Evolutionary conservation across 352 stramenopile species (phyloP).

Genomic region (Pythium pectinolyticum): DNA sequence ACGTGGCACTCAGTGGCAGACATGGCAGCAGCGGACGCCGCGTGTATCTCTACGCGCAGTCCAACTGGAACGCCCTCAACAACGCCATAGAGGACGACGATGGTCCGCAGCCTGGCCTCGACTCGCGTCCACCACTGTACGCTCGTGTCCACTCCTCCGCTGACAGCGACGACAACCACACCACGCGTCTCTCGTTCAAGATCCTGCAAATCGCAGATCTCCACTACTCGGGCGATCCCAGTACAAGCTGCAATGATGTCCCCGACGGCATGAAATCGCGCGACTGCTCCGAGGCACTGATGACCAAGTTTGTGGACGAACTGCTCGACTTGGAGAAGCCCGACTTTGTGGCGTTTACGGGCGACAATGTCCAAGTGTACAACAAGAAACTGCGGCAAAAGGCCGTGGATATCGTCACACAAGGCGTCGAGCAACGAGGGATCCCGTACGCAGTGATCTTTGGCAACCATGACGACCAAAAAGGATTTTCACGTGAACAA

Average conservation of each 20-base stretch:
- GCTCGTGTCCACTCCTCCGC: background rate
- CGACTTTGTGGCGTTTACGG: conserved; percentile 58
- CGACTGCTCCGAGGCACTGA: conserved; percentile 45
- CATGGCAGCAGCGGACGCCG: background rate
- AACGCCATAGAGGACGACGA: too few species aligned
- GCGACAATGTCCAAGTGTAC: conserved; percentile 49
- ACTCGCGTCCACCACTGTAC: background rate
- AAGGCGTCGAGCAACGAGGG: conserved; percentile 34
- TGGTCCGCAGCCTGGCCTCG: background rate
- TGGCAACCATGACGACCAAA: conserved; percentile 63
- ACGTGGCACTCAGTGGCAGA: background rate
- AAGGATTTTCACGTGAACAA: conserved; percentile 34
- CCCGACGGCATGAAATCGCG: conserved; percentile 11
- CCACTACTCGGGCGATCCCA: conserved; percentile 49
- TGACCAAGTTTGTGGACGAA: conserved; percentile 43
- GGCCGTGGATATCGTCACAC: conserved; percentile 41
- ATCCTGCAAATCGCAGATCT: conserved; percentile 60
- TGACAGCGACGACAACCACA: background rate
- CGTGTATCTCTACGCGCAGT: conserved; percentile 13
- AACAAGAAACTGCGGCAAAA: conserved; percentile 14
- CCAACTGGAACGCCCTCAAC: conserved; percentile 4
- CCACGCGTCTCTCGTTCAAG: conserved; percentile 42
- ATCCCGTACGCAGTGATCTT: conserved; percentile 63
- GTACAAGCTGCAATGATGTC: conserved; percentile 34
- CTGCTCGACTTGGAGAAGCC: conserved; percentile 52